Evolutionary conservation across 306 rosid species (phyloP).

Genomic region (Vigna unguiculata): DNA sequence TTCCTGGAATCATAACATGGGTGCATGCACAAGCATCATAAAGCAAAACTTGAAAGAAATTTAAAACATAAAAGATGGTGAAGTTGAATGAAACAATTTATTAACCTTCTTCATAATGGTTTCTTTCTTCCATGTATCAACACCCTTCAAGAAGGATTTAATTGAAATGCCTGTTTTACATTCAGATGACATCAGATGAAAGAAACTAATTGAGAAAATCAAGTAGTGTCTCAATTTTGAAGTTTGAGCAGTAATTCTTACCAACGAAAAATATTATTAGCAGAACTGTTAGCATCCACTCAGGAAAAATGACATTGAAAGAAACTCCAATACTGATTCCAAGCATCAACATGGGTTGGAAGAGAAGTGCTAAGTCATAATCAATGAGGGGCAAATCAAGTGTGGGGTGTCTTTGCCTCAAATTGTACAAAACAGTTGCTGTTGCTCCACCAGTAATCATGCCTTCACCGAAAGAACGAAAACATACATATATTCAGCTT

Average conservation of each 20-base stretch:
- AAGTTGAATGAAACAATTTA: background rate
- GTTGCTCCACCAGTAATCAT: slow-evolving; percentile 87
- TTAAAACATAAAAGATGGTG: background rate
- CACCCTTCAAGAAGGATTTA: slow-evolving; percentile 69
- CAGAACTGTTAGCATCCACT: slow-evolving; percentile 77
- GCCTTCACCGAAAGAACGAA: slow-evolving; percentile 49
- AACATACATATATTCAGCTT: background rate
- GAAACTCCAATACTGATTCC: slow-evolving; percentile 85
- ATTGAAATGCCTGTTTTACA: slow-evolving; percentile 49
- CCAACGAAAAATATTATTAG: slow-evolving; percentile 64
- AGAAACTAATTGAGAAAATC: background rate
- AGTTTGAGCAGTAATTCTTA: slow-evolving; percentile 3
- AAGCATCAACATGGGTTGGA: slow-evolving; percentile 78
- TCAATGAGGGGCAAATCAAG: slow-evolving; percentile 74
- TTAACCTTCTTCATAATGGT: slow-evolving; percentile 62
- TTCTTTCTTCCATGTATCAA: slow-evolving; percentile 80
- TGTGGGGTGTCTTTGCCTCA: slow-evolving; percentile 74
- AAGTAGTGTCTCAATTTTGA: background rate
- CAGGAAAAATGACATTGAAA: slow-evolving; percentile 75
- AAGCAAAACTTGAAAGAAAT: background rate
- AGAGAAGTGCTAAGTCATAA: slow-evolving; percentile 75
- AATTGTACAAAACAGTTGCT: slow-evolving; percentile 69
- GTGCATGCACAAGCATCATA: slow-evolving; percentile 24
- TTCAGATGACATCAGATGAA: background rate
- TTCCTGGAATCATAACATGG: slow-evolving; percentile 58